Evolutionary conservation across 2,329 filamentous ascomycete genomes (phyloP).

Genomic region (Penicillium hordei): DNA sequence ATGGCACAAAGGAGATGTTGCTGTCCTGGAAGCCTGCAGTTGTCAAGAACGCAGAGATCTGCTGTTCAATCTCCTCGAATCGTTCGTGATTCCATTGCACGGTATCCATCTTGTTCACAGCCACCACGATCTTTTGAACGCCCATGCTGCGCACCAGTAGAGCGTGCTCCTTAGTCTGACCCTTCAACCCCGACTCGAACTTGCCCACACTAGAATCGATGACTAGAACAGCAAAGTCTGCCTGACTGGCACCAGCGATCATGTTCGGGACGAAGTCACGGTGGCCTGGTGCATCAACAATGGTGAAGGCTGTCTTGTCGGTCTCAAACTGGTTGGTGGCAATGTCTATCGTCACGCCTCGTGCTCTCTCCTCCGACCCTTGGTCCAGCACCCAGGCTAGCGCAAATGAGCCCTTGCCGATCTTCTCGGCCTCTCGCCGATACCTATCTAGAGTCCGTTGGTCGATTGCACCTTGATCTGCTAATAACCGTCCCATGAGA

Average conservation of each 20-base stretch:
- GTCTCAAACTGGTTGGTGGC: constrained; percentile 95
- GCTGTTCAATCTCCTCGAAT: constrained; percentile 81
- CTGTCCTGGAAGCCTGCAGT: constrained; percentile 78
- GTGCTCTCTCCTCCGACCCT: constrained; percentile 79
- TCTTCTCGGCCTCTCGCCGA: constrained; percentile 80
- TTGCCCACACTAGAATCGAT: constrained; percentile 88
- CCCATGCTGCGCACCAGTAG: constrained; percentile 87
- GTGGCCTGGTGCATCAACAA: constrained; percentile 92
- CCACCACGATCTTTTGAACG: constrained; percentile 81
- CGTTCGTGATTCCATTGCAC: constrained; percentile 78
- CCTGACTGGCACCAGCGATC: constrained; percentile 95
- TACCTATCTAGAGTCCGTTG: constrained; percentile 86
- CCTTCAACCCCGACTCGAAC: constrained; percentile 89
- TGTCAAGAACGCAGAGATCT: constrained; percentile 78
- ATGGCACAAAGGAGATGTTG: constrained; percentile 82
- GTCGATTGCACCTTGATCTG: constrained; percentile 85
- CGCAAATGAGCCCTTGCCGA: constrained; percentile 93
- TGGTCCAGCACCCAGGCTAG: constrained; percentile 97
- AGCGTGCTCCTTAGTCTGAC: constrained; percentile 92
- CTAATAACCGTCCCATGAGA: constrained; percentile 89
- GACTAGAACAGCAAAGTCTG: constrained; percentile 91
- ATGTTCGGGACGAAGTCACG: constrained; percentile 97
- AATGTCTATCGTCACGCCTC: constrained; percentile 95
- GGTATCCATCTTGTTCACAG: constrained; percentile 92
- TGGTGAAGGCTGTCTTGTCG: constrained; percentile 81